Evolutionary conservation across 345 rosid genomes (phyloP).

Genomic region (Brassica incana): DNA sequence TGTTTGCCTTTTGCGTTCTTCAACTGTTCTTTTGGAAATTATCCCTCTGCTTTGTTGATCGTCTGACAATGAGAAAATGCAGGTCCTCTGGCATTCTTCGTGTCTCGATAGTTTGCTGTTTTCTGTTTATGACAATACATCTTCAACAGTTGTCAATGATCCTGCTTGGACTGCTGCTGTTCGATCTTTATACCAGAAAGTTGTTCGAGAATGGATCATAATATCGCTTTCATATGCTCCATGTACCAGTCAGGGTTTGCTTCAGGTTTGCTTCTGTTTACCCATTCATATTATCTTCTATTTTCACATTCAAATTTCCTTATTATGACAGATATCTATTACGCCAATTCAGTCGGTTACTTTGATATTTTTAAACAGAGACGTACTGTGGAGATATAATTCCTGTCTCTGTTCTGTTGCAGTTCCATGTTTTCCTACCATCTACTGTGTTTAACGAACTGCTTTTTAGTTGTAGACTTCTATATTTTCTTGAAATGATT

Average conservation of each 20-base stretch:
- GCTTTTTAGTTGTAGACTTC: background rate
- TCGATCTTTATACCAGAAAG: conserved; percentile 81
- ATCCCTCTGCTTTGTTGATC: conserved; percentile 7
- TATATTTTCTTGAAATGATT: background rate
- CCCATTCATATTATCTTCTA: conserved; percentile 15
- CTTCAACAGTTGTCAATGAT: conserved; percentile 76
- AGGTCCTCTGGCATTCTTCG: conserved; percentile 97
- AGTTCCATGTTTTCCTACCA: conserved; percentile 24
- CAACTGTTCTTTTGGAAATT: background rate
- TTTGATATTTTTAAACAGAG: background rate
- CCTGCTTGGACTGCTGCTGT: conserved; percentile 83
- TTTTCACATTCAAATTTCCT: conserved; percentile 3
- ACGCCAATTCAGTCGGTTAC: conserved; percentile 6
- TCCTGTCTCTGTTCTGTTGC: conserved; percentile 19
- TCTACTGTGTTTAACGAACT: background rate
- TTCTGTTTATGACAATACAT: conserved; percentile 66
- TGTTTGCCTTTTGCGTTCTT: conserved; percentile 16
- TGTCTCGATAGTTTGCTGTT: conserved; percentile 85
- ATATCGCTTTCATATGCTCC: conserved; percentile 94
- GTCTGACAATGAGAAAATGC: conserved; percentile 43
- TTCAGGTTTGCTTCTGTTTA: conserved; percentile 64
- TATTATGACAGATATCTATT: background rate
- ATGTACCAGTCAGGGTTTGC: conserved; percentile 97
- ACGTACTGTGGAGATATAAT: conserved; percentile 13
- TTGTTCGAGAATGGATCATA: conserved; percentile 89